phyloP scores from a whole-genome alignment of 352 stramenopile genomes.

The Thraustochytrium sp. region DNA sequence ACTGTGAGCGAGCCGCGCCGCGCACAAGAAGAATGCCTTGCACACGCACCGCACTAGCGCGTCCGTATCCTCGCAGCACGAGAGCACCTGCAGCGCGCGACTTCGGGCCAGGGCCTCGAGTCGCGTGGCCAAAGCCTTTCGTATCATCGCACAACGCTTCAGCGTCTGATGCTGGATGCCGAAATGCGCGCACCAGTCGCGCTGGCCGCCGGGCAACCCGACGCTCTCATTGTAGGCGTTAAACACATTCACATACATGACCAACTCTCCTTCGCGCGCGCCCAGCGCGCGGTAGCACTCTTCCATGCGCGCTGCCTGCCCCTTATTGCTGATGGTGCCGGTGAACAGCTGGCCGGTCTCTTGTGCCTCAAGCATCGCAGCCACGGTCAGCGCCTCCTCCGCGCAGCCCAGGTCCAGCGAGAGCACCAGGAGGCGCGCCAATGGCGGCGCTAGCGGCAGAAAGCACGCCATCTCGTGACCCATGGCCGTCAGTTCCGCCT shows the following conservation, averaged over 20 bases:
- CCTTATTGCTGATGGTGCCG: neutral
- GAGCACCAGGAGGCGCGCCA: slow-evolving; percentile 96
- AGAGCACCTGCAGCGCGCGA: neutral
- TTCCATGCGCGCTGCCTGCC: neutral
- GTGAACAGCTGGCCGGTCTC: neutral
- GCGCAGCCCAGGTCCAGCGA: slow-evolving; percentile 84
- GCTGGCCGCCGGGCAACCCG: neutral
- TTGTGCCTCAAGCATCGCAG: slow-evolving; percentile 87
- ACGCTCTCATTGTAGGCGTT: neutral
- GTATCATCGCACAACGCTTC: neutral
- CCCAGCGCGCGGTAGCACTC: neutral
- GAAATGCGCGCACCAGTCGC: neutral
- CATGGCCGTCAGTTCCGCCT: slow-evolving; percentile 77
- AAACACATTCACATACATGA: slow-evolving; percentile 27
- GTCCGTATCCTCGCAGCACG: slow-evolving; percentile 13
- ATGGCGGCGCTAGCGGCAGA: slow-evolving; percentile 88
- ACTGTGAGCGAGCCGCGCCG: neutral
- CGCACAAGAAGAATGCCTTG: neutral
- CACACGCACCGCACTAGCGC: neutral
- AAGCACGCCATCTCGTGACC: slow-evolving; percentile 99
- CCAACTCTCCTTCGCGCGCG: neutral
- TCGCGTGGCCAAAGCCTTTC: neutral
- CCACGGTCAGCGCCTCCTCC: slow-evolving; percentile 98
- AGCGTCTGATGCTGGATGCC: neutral
- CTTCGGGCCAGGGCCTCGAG: neutral